Conservation (phyloP, 108 stramenopile genomes). For the Nannochloropsis gaditana region DNA sequence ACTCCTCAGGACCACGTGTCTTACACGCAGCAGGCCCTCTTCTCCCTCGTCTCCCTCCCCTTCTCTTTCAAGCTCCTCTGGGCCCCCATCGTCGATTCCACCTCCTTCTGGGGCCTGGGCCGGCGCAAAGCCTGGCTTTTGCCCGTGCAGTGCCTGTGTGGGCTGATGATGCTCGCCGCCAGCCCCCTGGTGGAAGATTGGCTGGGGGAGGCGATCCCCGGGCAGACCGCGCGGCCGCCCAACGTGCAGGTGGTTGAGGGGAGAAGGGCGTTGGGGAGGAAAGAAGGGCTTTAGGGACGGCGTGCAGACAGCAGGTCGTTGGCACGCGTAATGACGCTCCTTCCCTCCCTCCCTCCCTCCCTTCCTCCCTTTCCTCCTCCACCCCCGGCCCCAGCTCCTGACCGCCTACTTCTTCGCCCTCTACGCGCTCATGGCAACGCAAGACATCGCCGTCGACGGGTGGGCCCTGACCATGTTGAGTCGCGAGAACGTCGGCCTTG, state of each 20-base stretch:
- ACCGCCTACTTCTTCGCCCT: conserved; percentile 86
- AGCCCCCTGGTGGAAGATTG: conserved; percentile 43
- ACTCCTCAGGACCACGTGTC: conserved; percentile 50
- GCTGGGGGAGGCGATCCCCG: conserved; percentile 30
- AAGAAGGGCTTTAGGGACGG: background rate
- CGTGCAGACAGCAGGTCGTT: background rate
- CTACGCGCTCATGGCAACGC: conserved; percentile 97
- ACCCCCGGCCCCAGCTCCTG: conserved; percentile 51
- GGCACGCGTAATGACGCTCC: too few species aligned
- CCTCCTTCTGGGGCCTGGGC: conserved; percentile 75
- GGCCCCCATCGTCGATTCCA: conserved; percentile 97
- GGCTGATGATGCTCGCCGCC: conserved; percentile 56
- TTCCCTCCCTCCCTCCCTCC: conserved; percentile 59
- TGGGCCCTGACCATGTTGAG: conserved; percentile 98
- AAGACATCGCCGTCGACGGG: conserved; percentile 99
- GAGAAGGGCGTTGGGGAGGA: conserved; percentile 42
- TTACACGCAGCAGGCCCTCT: conserved; percentile 90
- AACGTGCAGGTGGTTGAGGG: conserved; percentile 71
- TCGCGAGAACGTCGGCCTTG: conserved; percentile 83
- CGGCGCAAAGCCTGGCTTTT: conserved; percentile 95
- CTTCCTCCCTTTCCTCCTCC: background rate
- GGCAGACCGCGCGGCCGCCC: conserved; percentile 53
- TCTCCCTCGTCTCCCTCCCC: conserved; percentile 87
- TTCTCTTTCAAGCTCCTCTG: conserved; percentile 95
- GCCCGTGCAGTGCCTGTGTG: conserved; percentile 86